A percentile compares a stretch with the other conserved stretches of the same genome.
Conservation (phyloP, 192 early-diverging fungal species). For the Globomyces pollinis-pini region DNA sequence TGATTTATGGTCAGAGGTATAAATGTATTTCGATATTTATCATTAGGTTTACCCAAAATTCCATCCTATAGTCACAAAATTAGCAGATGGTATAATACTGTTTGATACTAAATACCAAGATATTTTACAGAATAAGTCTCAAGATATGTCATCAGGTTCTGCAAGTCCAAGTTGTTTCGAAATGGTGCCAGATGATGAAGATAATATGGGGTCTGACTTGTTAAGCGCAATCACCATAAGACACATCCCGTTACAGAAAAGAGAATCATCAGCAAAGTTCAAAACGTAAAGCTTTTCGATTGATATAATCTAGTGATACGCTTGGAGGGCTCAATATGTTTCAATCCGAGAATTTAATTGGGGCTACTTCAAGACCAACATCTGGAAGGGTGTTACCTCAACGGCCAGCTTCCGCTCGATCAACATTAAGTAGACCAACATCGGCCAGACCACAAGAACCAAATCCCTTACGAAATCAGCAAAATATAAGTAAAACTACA, state of each 20-base stretch:
- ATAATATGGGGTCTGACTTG: conserved; percentile 17
- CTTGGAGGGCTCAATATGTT: neutral
- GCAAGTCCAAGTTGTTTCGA: too few species aligned
- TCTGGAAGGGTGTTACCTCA: neutral
- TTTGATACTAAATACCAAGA: neutral
- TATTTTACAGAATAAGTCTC: too few species aligned
- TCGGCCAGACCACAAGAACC: neutral
- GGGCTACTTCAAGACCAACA: neutral
- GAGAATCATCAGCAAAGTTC: conserved; percentile 24
- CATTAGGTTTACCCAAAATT: conserved; percentile 24
- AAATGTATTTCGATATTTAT: neutral
- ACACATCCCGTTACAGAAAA: conserved; percentile 28
- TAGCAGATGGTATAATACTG: conserved; percentile 17
- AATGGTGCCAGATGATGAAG: conserved; percentile 7
- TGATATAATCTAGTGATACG: too few species aligned
- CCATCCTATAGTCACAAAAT: conserved; percentile 13
- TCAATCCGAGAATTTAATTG: neutral
- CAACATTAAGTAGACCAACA: neutral
- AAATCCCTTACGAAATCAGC: neutral
- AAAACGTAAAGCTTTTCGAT: too few species aligned
- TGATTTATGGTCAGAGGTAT: conserved; percentile 40
- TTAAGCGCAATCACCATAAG: conserved; percentile 41
- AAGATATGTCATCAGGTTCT: too few species aligned
- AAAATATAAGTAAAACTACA: neutral
- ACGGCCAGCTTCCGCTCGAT: neutral